These are phyloP conservation scores for Solanum chmielewskii DNA, from an alignment of 257 asterid genomes.

Conservation along the genomic window DNA sequence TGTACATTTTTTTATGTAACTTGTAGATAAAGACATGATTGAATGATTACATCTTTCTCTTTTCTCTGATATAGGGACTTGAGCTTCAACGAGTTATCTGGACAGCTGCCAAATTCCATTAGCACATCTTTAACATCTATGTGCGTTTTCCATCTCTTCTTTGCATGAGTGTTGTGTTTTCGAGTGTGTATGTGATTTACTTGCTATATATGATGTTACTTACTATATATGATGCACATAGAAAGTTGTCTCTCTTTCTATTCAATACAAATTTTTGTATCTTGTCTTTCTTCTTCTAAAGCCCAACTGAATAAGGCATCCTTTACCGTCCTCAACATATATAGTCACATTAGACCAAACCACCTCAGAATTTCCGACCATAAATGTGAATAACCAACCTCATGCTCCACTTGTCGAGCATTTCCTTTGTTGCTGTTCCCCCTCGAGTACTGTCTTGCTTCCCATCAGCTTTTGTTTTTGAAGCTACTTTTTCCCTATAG, in stretches of 20 bases:
- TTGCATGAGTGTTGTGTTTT: neutral
- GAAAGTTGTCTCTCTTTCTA: neutral
- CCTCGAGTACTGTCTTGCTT: neutral
- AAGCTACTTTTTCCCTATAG: neutral
- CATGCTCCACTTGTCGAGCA: neutral
- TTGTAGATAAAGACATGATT: neutral
- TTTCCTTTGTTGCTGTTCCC: neutral
- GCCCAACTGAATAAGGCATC: neutral
- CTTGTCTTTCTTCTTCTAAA: neutral
- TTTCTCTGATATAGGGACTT: conserved; percentile 1
- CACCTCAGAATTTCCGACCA: neutral
- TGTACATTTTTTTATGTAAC: neutral
- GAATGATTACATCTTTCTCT: neutral
- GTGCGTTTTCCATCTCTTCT: neutral
- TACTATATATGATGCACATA: neutral
- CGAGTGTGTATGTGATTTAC: neutral
- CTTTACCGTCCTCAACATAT: neutral
- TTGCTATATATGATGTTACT: neutral
- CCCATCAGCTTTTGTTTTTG: neutral
- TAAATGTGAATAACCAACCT: neutral
- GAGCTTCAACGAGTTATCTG: conserved; percentile 8
- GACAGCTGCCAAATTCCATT: neutral
- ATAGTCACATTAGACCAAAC: neutral
- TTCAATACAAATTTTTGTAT: neutral
- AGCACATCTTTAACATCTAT: neutral